Evolutionary conservation across 2,329 filamentous ascomycete genomes (phyloP), one percentile per base, ranked within the genome.

Genomic region (Cladorrhinum sp.): DNA sequence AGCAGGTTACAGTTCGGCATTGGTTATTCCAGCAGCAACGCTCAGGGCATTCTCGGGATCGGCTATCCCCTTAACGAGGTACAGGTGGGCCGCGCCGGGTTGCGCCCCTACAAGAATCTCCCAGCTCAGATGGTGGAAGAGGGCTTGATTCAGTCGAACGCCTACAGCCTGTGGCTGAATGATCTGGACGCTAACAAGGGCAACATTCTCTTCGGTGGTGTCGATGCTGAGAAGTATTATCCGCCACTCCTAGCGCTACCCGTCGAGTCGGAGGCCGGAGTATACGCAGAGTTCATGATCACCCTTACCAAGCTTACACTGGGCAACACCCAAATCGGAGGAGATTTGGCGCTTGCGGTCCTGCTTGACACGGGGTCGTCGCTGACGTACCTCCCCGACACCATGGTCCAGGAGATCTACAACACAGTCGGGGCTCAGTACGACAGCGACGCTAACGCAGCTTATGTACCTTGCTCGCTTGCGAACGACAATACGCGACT

Each of bases 31-130:
- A 86, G 82, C 72, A 76, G 78, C 8, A 82, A 83, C 6, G 63
- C 75, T 57, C 84, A 96, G 73, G 91, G 91, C 42, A 91, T 98
- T 48, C 74, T 97, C 20, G 93, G 93, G 18, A 89, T 98, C 63
- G 93, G 93, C 6, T 97, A 96, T 72, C 72, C 82, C 0, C 73
- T 81, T 65, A 95, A 96, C 72, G 93, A 97, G 75, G 90, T 89
- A 12, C 85, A 88, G 67, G 85, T 90, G 51, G 81, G 81, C 56
- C 79, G 84, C 64, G 82, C 79, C 8, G 78, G 81, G 5, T 73
- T 78, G 60, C 61, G 75, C 3, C 60, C 83, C 0, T 93, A 93
- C 73, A 74, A 84, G 49, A 93, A 92, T 71, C 77, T 93, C 6
- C 89, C 89, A 1, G 80, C 83, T 48, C 83, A 83, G 62, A 78